Conservation (phyloP, 2,329 filamentous ascomycete species). For the Berkeleyomyces rouxiae region DNA sequence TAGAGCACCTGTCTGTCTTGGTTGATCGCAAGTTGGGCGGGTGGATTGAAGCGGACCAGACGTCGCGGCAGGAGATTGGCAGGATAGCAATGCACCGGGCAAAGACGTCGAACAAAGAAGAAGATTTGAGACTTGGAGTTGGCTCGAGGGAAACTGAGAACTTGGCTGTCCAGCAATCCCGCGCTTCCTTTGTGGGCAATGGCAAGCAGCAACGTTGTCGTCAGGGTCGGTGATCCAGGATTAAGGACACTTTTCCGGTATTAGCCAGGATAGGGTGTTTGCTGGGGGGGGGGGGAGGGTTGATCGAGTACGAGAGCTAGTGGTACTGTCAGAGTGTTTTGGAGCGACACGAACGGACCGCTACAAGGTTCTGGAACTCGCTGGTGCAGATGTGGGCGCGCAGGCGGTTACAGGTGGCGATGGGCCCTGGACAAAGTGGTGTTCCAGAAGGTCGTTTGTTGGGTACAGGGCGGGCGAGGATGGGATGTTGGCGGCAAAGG, state of each 20-base stretch:
- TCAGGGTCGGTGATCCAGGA: background rate
- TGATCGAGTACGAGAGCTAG: background rate
- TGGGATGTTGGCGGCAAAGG: too few species aligned
- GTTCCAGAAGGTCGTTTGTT: background rate
- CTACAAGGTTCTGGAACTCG: background rate
- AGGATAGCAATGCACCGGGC: background rate
- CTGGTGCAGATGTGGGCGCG: background rate
- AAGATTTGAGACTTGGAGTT: background rate
- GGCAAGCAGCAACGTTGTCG: background rate
- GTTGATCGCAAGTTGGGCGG: background rate
- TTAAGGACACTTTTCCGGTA: conserved; percentile 14
- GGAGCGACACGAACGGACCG: background rate
- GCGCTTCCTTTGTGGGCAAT: background rate
- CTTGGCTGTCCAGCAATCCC: background rate
- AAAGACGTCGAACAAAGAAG: background rate
- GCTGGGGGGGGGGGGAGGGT: conserved; percentile 5
- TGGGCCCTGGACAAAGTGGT: background rate
- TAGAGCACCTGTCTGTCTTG: background rate
- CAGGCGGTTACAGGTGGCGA: background rate
- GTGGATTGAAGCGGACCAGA: background rate
- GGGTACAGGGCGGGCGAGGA: background rate
- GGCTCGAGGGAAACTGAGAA: background rate
- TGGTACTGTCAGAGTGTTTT: background rate
- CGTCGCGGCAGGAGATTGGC: background rate
- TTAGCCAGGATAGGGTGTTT: background rate